Percentiles rank a stretch among this genome's conserved stretches.
Conservation (phyloP, 169 alveolate species). For the Cryptosporidium tyzzeri region DNA sequence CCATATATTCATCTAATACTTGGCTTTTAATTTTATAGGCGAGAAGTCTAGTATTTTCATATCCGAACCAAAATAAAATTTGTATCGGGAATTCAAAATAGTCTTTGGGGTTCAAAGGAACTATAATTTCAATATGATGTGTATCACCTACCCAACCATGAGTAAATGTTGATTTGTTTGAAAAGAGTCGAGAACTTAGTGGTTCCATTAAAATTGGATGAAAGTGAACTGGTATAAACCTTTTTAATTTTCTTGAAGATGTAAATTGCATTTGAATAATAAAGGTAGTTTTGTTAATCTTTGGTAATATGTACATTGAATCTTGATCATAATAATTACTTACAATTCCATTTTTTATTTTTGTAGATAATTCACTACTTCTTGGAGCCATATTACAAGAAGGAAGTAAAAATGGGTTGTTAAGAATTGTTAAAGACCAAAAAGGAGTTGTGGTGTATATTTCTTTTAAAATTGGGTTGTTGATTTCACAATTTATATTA, state of each 20-base stretch:
- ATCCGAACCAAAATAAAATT: constrained; percentile 57
- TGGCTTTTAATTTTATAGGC: constrained; percentile 12
- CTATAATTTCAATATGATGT: not conserved
- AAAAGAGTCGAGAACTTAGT: constrained; percentile 32
- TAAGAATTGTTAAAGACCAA: constrained; percentile 6
- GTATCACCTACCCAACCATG: constrained; percentile 6
- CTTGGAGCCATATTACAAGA: constrained; percentile 14
- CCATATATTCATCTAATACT: constrained; percentile 9
- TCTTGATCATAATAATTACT: not conserved
- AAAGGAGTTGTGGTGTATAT: constrained; percentile 10
- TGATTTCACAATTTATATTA: not conserved
- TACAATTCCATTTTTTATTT: not conserved
- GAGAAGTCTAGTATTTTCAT: constrained; percentile 9
- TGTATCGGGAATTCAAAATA: constrained; percentile 10
- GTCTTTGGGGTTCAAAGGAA: not conserved
- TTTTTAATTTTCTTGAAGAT: not conserved
- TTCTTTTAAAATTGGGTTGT: constrained; percentile 1
- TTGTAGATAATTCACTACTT: not conserved
- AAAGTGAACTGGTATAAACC: not conserved
- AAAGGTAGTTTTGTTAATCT: not conserved
- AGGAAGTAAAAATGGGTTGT: constrained; percentile 22
- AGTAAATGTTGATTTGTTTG: not conserved
- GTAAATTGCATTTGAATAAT: not conserved
- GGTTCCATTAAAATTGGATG: constrained; percentile 35
- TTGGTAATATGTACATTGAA: not conserved